Base-by-base conservation (phyloP, 2,329 filamentous ascomycete genomes). In the Apiospora malaysiana region DNA sequence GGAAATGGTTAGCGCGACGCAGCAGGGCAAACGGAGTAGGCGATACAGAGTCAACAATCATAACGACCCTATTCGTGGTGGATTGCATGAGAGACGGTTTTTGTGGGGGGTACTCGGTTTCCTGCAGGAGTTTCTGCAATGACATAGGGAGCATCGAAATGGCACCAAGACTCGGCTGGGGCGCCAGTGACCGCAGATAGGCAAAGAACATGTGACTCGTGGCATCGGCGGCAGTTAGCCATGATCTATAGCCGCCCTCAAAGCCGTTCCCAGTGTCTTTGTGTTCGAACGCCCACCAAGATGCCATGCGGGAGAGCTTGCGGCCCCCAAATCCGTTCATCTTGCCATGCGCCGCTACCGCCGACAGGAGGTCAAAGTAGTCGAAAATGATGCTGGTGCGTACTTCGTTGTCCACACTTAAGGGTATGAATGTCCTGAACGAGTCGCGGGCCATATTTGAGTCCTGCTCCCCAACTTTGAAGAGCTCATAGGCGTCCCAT, bases 241-340 rank as follows among this genome's bases (percentile, higher is more conserved):
- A 99, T 63, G 90, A 90, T 78, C 93, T 93, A 82, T 99, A 99
- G 70, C 95, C 95, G 51, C 94, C 94, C 75, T 98, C 96, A 76
- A 99, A 99, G 21, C 96, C 96, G 79, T 93, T 95, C 56, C 93
- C 93, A 8, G 91, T 91, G 79, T 98, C 95, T 66, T 87, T 89
- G 75, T 97, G 94, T 78, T 98, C 95, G 80, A 99, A 99, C 0
- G 95, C 94, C 96, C 96, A 99, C 96, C 96, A 99, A 65, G 95
- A 94, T 51, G 95, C 96, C 88, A 97, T 94, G 75, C 96, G 90
- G 12, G 96, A 98, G 70, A 99, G 88, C 81, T 98, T 98, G 74
- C 95, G 91, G 37, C 96, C 96, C 72, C 94, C 94, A 73, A 99
- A 89, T 59, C 96, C 96, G 80, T 99, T 99, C 70, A 86, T 90